phyloP scores from a whole-genome alignment of 2,329 filamentous ascomycete species.

The Fusarium udum region DNA sequence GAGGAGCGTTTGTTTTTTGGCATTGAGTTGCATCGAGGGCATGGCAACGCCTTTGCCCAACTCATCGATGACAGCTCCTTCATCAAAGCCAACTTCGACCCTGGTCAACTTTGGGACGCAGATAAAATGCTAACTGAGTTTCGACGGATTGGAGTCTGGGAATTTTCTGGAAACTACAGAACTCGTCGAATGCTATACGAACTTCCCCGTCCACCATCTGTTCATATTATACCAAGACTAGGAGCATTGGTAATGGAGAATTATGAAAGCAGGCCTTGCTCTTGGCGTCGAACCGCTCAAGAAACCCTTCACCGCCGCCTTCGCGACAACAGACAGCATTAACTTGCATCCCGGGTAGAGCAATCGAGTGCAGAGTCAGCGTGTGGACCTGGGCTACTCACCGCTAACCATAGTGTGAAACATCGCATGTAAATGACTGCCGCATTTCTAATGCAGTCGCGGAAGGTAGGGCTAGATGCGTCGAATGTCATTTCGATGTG shows the following conservation, averaged over 20 bases:
- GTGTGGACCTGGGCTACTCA: accelerated
- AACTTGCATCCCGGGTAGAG: too few species aligned
- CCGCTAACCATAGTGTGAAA: accelerated
- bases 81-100: neutral
- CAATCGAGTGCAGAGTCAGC: neutral
- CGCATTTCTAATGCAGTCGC: accelerated
- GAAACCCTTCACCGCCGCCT: too few species aligned
- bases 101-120: neutral
- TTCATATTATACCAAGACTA: accelerated
- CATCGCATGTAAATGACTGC: accelerated
- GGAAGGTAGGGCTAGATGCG: neutral
- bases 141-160: accelerated
- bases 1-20: too few species aligned
- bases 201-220: accelerated
- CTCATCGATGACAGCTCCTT: neutral
- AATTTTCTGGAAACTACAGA: accelerated
- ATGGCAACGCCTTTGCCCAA: neutral
- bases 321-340: too few species aligned
- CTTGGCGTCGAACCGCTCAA: too few species aligned
- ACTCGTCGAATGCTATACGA: too few species aligned
- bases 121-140: neutral
- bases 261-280: neutral
- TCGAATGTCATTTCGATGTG: neutral
- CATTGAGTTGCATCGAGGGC: neutral
- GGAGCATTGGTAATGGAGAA: neutral